Conservation (phyloP, 768 basidiomycete genomes). For the Epithele typhae region DNA sequence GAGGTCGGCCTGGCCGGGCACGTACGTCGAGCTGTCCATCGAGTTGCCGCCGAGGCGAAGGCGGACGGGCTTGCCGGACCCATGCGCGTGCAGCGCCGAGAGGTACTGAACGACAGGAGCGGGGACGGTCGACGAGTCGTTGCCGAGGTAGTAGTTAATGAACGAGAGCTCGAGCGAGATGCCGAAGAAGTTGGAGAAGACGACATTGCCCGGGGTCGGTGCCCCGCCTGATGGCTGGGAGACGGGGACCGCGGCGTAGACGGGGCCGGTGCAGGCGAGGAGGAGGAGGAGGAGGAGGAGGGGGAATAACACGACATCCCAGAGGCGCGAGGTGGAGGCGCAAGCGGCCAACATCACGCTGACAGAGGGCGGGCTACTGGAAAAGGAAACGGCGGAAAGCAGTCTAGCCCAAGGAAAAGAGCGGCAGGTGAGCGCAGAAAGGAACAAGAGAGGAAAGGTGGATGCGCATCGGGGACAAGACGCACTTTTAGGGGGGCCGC, state of each 20-base stretch:
- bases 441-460: too few relatives aligned
- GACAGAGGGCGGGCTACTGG: too few relatives aligned
- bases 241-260: conserved; percentile 16
- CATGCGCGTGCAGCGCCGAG: conserved; percentile 45
- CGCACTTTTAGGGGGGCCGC: too few relatives aligned
- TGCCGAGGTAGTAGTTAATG: conserved; percentile 54
- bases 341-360: too few relatives aligned
- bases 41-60: conserved; percentile 48
- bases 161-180: conserved; percentile 64
- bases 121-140: conserved; percentile 47
- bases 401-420: too few relatives aligned
- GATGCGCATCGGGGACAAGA: too few relatives aligned
- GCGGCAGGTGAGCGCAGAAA: too few relatives aligned
- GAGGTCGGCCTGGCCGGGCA: conserved; percentile 37
- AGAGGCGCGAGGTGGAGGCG: too few relatives aligned
- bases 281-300: conserved; percentile 2
- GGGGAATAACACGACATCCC: background rate
- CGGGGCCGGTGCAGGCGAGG: conserved; percentile 1
- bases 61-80: conserved; percentile 36
- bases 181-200: conserved; percentile 55
- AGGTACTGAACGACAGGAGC: conserved; percentile 55
- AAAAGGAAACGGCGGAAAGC: too few relatives aligned
- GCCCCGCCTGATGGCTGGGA: conserved; percentile 27
- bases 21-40: conserved; percentile 40
- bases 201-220: conserved; percentile 31